Conservation (phyloP, 495 filamentous ascomycete species). For the Aspergillus olivimuriae region DNA sequence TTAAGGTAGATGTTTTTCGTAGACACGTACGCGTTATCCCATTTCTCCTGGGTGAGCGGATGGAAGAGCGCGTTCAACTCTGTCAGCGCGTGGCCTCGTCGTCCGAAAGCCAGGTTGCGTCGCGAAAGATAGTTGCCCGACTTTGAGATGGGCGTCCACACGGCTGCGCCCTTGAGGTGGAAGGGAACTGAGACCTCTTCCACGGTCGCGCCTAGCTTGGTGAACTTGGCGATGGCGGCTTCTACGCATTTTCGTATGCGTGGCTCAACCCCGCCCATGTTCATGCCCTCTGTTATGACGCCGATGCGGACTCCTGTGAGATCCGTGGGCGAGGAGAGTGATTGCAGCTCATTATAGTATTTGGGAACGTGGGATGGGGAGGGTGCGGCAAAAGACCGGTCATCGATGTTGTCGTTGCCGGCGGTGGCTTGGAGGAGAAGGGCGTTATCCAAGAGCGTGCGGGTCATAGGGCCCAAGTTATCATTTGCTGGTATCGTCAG, state of each 20-base stretch:
- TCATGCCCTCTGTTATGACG: slow-evolving; percentile 1
- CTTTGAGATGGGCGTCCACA: background rate
- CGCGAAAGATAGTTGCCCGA: background rate
- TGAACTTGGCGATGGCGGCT: background rate
- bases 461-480: slow-evolving; percentile 3
- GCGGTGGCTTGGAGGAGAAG: background rate
- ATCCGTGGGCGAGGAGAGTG: no score
- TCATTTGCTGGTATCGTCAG: no score
- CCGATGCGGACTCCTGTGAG: no score
- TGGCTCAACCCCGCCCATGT: background rate
- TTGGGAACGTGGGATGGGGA: no score
- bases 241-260: background rate
- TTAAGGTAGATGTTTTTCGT: slow-evolving; percentile 1
- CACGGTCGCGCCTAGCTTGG: background rate
- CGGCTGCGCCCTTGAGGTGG: background rate
- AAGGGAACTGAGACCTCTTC: slow-evolving; percentile 1
- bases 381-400: no score
- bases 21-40: slow-evolving; percentile 1
- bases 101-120: background rate
- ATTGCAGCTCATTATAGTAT: background rate
- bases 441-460: background rate
- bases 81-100: slow-evolving; percentile 1
- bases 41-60: no score
- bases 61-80: background rate
- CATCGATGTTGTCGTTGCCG: slow-evolving; percentile 2